Evolutionary conservation across 1,139 yeast species (phyloP), one percentile per base, ranked within the genome.

Genomic region (Insectozyma bohioensis): DNA sequence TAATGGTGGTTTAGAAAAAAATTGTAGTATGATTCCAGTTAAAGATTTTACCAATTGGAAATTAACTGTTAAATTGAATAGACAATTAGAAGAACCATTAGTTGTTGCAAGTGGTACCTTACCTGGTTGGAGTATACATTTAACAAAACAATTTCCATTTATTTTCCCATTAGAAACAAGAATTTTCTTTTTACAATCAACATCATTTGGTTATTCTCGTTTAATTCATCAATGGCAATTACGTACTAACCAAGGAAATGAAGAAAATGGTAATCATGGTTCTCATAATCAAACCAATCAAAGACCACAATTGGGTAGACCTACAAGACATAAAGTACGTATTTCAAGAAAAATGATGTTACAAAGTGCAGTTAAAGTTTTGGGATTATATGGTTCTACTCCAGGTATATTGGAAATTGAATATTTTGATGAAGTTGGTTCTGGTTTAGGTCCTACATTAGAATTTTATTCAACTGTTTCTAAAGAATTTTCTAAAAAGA

Each of bases 361-460:
- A 34, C 81, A 82, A 46, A 83, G 95, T 45, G 95, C 95, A 0
- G 60, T 85, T 29, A 86, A 86, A 49, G 85, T 90, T 1, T 67
- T 92, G 60, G 82, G 78, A 25, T 64, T 78, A 35, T 84, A 87
- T 54, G 95, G 95, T 0, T 63, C 87, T 0, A 75, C 83, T 12
- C 92, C 96, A 0, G 85, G 88, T 23, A 69, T 86, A 6, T 63
- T 92, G 28, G 97, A 92, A 48, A 81, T 92, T 39, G 97, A 90
- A 52, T 92, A 85, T 50, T 80, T 75, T 45, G 90, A 84, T 47
- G 98, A 92, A 54, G 96, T 75, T n/a, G 98, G 98, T 9, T 83
- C 96, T 1, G 98, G 98, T 0, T 62, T 88, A 32, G 98, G 98
- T 0, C 98, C 98, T 2, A 92, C 98, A 0, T 67, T 90, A 41